A percentile compares a stretch with the other conserved stretches of the same genome.
Evolutionary conservation across 1,284 basidiomycete genomes (phyloP).

Genomic region (Fomitopsis palustris): DNA sequence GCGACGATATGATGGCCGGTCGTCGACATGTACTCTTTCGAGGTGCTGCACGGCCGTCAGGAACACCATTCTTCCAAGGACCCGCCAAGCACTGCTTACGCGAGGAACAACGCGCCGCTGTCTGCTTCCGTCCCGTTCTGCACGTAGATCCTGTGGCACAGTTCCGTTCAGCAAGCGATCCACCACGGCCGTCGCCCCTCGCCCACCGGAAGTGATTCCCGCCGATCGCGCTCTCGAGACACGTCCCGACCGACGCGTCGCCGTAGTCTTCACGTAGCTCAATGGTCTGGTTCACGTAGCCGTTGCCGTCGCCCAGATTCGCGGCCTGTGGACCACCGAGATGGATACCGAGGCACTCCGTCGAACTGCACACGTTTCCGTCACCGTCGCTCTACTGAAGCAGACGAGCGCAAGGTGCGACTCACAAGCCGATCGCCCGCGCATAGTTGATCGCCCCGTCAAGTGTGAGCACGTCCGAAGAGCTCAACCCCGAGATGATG

Average conservation of each 20-base stretch:
- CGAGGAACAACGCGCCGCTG: slow-evolving; percentile 66
- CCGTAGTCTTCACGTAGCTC: slow-evolving; percentile 71
- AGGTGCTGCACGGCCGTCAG: slow-evolving; percentile 39
- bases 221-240: slow-evolving; percentile 58
- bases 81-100: slow-evolving; percentile 41
- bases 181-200: not conserved
- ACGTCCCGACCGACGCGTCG: slow-evolving; percentile 50
- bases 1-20: slow-evolving; percentile 49
- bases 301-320: slow-evolving; percentile 69
- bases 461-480: slow-evolving; percentile 65
- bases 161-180: not conserved
- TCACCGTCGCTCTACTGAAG: too few species aligned
- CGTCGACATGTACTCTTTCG: slow-evolving; percentile 48
- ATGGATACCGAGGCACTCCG: slow-evolving; percentile 71
- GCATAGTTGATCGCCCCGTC: slow-evolving; percentile 57
- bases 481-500: slow-evolving; percentile 60
- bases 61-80: not conserved
- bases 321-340: slow-evolving; percentile 60
- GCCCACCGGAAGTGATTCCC: slow-evolving; percentile 63
- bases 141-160: slow-evolving; percentile 54
- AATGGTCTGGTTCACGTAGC: slow-evolving; percentile 55
- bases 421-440: slow-evolving; percentile 62
- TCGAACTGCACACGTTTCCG: slow-evolving; percentile 49
- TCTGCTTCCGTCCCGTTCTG: slow-evolving; percentile 64
- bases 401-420: not conserved